Evolutionary conservation across 2,329 filamentous ascomycete genomes (phyloP), one percentile per base, ranked within the genome.

Genomic region (Pseudodiploospora longispora): DNA sequence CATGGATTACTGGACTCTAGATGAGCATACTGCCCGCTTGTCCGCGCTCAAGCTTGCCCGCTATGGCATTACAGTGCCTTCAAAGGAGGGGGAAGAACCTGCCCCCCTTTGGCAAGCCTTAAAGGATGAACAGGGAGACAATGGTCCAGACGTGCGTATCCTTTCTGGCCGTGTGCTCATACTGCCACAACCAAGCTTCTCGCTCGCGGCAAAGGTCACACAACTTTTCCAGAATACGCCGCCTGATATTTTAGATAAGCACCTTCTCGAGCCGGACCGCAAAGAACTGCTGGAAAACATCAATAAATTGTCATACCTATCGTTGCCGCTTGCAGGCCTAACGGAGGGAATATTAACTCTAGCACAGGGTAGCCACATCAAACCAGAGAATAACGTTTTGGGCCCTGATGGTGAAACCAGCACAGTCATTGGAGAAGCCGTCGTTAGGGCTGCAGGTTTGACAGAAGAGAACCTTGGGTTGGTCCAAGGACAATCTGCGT

Each of bases 111-210:
- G 42, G 37, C 19, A 44, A 1, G 19, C 19, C 19, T 19, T 19
- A 19, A 36, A 27, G 3, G 10, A 39, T 7, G 6, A 10, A 6
- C 6, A 9, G 4, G 39, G 31, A 10, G 9, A 35, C 4, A 19
- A 19, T 19, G 19, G 19, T 19, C 8, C 10, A 0, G 57, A 60
- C 30, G 40, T 32, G 12, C 57, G 64, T 5, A 40, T 48, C 1
- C 30, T 68, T 0, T 63, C 61, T 0, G 68, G 68, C 0, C 58
- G 67, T 0, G 52, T 60, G 4, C 50, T 69, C 0, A 56, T 71
- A 4, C 54, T 70, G 1, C 68, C 68, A 1, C 67, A 71, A 49
- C 59, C 66, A 1, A 57, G 48, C 36, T 64, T 64, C 47, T 54
- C 57, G 0, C 51, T 70, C 1, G 33, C 48, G 2, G 49, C 57